Base-by-base conservation (phyloP, 73 alveolate species). In the Paramecium bursaria region DNA sequence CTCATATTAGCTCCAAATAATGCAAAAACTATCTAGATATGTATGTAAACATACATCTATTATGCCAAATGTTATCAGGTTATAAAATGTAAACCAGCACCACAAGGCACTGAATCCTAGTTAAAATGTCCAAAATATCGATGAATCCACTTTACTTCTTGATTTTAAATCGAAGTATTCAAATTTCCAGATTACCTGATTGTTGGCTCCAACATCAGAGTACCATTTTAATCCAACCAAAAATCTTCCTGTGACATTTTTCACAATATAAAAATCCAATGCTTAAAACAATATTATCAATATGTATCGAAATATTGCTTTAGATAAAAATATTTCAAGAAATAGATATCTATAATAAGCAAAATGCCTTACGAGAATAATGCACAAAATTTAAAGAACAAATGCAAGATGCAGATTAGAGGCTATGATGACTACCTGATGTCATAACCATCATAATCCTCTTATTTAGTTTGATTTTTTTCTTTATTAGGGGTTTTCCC, bases 211-310 rank as follows among this genome's bases (percentile, higher is more conserved):
- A 67, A 67, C 6, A 15, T 31, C 46, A 15, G 82, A 67, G 27
- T 67, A 67, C 82, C 82, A 67, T 67, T 47, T 67, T 21, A 67
- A 67, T 2, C 82, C 82, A 67, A 67, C 82, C 22, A 67, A 67
- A 67, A 35, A 67, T 35, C 44, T 67, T 67, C 82, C 82, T 67
- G 82, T 67, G 19, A 67, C 55, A 67, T 67, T 67, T 67, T 67
- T 67, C 6, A 67, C 82, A 23, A 31, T 39, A 67, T 67, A 67
- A 39, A 67, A 67, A 19, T 67, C 82, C 19, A 67, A 13, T 23
- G 50, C 82, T 39, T 67, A 50, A 27, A 30, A 30, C 21, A 57
- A 30, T 42, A 57, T 30, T 27, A 57, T 23, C 6, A 57, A 30
- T 1, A 57, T 57, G 51, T 30, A 30, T 31, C 33, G 29, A 57